Evolutionary conservation across 2,329 filamentous ascomycete species (phyloP).

Genomic region (Botrytis fragariae): DNA sequence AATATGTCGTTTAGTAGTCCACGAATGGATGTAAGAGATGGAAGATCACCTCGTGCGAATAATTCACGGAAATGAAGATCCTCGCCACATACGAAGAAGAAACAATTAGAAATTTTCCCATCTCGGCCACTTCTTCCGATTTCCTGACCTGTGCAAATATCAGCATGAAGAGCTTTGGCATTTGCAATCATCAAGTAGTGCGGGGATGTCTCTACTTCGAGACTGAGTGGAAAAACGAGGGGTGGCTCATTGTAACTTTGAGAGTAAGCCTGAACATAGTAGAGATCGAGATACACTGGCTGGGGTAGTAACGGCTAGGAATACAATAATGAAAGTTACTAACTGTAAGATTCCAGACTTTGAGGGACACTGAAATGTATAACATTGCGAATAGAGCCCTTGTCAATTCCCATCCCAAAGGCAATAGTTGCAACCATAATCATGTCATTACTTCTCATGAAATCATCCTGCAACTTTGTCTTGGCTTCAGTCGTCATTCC

Average conservation of each 20-base stretch:
- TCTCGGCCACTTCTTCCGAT: constrained; percentile 56
- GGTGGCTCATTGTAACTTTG: not conserved
- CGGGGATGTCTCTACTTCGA: not conserved
- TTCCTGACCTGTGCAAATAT: constrained; percentile 43
- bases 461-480: constrained; percentile 49
- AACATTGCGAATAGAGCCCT: constrained; percentile 53
- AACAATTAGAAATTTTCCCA: constrained; percentile 52
- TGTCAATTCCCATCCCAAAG: constrained; percentile 61
- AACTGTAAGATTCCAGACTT: constrained; percentile 54
- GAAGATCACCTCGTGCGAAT: constrained; percentile 59
- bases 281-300: not conserved
- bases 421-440: constrained; percentile 56
- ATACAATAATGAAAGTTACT: not conserved
- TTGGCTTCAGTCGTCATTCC: constrained; percentile 49
- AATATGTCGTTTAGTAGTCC: constrained; percentile 53
- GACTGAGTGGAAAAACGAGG: not conserved
- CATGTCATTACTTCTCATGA: constrained; percentile 47
- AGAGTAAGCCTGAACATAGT: not conserved
- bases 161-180: not conserved
- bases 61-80: constrained; percentile 59
- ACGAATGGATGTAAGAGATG: constrained; percentile 49
- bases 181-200: not conserved
- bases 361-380: constrained; percentile 52
- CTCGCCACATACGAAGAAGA: constrained; percentile 56
- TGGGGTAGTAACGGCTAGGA: no score